Base-by-base conservation (phyloP, 768 basidiomycete species). In the Nidularia pulvinata region DNA sequence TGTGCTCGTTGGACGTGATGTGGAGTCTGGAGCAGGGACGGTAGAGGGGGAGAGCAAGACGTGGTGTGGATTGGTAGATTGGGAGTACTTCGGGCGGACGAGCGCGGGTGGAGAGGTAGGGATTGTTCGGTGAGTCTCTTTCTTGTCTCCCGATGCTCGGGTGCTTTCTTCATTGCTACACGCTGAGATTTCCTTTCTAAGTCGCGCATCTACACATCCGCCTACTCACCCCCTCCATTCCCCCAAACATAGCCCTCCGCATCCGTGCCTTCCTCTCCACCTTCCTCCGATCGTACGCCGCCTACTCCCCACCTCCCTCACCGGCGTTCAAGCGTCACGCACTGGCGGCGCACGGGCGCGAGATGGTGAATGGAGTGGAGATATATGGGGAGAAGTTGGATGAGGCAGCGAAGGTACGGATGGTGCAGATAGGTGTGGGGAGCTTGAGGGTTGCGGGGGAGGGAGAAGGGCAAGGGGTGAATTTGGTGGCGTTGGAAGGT, bases 81-180 rank as follows among this genome's bases (percentile, higher is more conserved):
- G 68, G 69, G 69, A 69, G 47, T 67, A 71, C 54, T 71, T 71
- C 52, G 66, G 69, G 35, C 51, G 55, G 33, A 66, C 68, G 7
- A 59, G 62, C 42, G 61, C 66, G 5, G 56, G 60, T 4, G 63
- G 65, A 19, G 69, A 71, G 16, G 56, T 49, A 68, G 34, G 70
- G 69, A n/a, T 69, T 69, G 65, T 62, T 69, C 50, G 49, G 70
- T 69, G 48, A 63, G 67, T 61, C 19, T 19, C 19, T 19, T 19
- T 19, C 19, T 19, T 19, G 19, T 33, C 33, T 33, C 5, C 10
- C 22, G 25, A 46, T 10, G 10, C 19, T 11, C 22, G 14, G 10
- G 19, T 11, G n/a, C 9, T 39, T 16, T 50, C 14, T 13, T 13
- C 33, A 11, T 30, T 49, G 10, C 37, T n/a, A n/a, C 37, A 10